phyloP scores from a whole-genome alignment of 805 yeast species.

The Kuraishia cidri region DNA sequence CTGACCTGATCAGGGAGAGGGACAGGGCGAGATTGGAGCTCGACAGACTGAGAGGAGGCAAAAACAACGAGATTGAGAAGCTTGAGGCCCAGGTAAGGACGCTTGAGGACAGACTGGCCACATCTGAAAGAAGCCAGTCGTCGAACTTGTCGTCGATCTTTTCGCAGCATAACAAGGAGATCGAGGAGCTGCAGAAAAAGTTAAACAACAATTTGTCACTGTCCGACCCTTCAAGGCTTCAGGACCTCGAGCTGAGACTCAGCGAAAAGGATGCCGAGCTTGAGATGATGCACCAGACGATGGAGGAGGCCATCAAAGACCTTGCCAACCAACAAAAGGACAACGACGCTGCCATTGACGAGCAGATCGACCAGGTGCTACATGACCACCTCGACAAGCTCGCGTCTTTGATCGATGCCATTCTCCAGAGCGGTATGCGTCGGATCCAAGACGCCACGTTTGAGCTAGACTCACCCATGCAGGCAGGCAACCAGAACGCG shows the following conservation, averaged over 20 bases:
- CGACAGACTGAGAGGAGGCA: slow-evolving; percentile 58
- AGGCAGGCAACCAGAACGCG: slow-evolving; percentile 72
- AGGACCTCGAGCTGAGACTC: slow-evolving; percentile 33
- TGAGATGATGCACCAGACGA: slow-evolving; percentile 69
- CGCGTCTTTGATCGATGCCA: slow-evolving; percentile 53
- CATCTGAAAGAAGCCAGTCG: slow-evolving; percentile 53
- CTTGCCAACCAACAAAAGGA: slow-evolving; percentile 40
- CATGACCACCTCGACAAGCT: slow-evolving; percentile 39
- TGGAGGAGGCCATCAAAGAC: slow-evolving; percentile 62
- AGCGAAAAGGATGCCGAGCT: slow-evolving; percentile 69
- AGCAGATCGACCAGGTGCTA: slow-evolving; percentile 47
- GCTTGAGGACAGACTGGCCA: slow-evolving; percentile 46
- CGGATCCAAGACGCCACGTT: slow-evolving; percentile 65
- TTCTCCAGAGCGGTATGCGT: slow-evolving; percentile 58
- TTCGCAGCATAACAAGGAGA: slow-evolving; percentile 54
- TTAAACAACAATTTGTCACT: slow-evolving; percentile 18
- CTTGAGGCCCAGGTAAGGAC: slow-evolving; percentile 58
- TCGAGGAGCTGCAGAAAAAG: slow-evolving; percentile 37
- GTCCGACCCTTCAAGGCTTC: slow-evolving; percentile 9
- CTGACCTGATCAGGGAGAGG: slow-evolving; percentile 82
- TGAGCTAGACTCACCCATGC: slow-evolving; percentile 71
- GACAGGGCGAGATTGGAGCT: slow-evolving; percentile 82
- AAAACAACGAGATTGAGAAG: slow-evolving; percentile 55
- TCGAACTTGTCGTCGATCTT: slow-evolving; percentile 52
- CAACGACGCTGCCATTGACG: slow-evolving; percentile 43